These are phyloP conservation scores for Emergomyces orientalis DNA, from an alignment of 2,329 filamentous ascomycete species.

Conservation along the genomic window DNA sequence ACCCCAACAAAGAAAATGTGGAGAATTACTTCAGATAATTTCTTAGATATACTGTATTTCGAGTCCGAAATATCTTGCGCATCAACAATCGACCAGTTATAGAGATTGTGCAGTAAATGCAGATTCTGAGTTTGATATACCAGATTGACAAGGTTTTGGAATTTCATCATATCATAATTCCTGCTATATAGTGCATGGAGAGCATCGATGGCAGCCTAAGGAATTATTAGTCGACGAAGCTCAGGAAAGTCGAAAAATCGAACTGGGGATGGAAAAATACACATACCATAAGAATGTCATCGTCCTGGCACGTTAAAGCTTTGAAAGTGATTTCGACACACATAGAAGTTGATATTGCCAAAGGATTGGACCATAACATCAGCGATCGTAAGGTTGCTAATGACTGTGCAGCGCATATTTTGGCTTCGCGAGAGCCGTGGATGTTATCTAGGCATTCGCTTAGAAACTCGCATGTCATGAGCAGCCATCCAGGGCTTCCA, in stretches of 20 bases:
- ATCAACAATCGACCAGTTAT: conserved; percentile 70
- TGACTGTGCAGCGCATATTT: conserved; percentile 63
- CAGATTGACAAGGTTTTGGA: conserved; percentile 64
- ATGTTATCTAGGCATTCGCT: conserved; percentile 60
- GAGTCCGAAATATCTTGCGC: conserved; percentile 79
- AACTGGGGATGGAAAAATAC: conserved; percentile 5
- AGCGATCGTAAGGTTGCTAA: conserved; percentile 68
- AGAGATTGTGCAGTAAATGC: conserved; percentile 61
- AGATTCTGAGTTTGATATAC: conserved; percentile 68
- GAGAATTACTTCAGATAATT: conserved; percentile 71
- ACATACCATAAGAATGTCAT: conserved; percentile 63
- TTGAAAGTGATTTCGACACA: conserved; percentile 63
- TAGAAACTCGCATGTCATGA: conserved; percentile 65
- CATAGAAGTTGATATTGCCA: conserved; percentile 62
- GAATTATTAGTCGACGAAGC: conserved; percentile 14
- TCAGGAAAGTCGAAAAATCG: not conserved
- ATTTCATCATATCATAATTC: conserved; percentile 67
- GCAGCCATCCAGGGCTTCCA: conserved; percentile 80
- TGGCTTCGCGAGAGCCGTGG: conserved; percentile 56
- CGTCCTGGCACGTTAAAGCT: conserved; percentile 59
- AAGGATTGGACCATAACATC: conserved; percentile 80
- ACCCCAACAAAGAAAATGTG: not conserved
- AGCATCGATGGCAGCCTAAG: conserved; percentile 68
- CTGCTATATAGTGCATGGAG: conserved; percentile 74
- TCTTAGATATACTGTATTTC: conserved; percentile 87